phyloP scores from a whole-genome alignment of 2,329 filamentous ascomycete genomes.

The Thermomyces lanuginosus region DNA sequence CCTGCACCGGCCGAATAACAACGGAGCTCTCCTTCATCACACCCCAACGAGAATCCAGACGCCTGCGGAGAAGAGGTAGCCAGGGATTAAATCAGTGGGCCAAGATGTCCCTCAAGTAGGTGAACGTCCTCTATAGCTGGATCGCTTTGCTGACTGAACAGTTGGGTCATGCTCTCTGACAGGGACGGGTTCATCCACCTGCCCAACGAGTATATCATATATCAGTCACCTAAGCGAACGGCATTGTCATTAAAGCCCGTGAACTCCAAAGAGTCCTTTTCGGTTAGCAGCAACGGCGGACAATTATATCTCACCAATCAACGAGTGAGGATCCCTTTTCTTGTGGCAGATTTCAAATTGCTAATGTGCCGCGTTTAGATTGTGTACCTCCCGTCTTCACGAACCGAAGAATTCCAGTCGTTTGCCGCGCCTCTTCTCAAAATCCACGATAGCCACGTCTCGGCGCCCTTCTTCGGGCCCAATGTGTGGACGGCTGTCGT shows the following conservation, averaged over 20 bases:
- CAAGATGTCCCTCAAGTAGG: slow-evolving; percentile 29
- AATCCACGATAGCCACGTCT: slow-evolving; percentile 69
- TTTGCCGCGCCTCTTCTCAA: slow-evolving; percentile 82
- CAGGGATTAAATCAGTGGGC: neutral
- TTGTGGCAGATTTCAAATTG: slow-evolving; percentile 3
- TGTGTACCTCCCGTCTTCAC: slow-evolving; percentile 65
- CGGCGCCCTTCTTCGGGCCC: slow-evolving; percentile 79
- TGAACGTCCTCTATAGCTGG: slow-evolving; percentile 7
- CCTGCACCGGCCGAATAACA: no score
- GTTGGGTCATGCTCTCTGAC: slow-evolving; percentile 86
- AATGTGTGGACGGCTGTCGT: slow-evolving; percentile 77
- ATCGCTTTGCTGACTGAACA: slow-evolving; percentile 17
- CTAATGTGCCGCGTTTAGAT: slow-evolving; percentile 45
- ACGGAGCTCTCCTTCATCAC: no score
- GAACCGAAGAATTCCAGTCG: slow-evolving; percentile 56
- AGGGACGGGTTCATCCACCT: slow-evolving; percentile 61
- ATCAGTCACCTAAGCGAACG: slow-evolving; percentile 64
- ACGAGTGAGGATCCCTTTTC: slow-evolving; percentile 40
- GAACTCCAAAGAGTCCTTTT: slow-evolving; percentile 47
- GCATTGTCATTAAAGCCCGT: slow-evolving; percentile 58
- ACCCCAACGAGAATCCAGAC: no score
- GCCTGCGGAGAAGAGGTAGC: no score
- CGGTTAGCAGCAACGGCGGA: slow-evolving; percentile 57
- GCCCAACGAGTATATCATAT: slow-evolving; percentile 65
- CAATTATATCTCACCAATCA: slow-evolving; percentile 71